These are phyloP conservation scores for Metrosideros polymorpha DNA, from an alignment of 441 rosid genomes.

Conservation along the genomic window DNA sequence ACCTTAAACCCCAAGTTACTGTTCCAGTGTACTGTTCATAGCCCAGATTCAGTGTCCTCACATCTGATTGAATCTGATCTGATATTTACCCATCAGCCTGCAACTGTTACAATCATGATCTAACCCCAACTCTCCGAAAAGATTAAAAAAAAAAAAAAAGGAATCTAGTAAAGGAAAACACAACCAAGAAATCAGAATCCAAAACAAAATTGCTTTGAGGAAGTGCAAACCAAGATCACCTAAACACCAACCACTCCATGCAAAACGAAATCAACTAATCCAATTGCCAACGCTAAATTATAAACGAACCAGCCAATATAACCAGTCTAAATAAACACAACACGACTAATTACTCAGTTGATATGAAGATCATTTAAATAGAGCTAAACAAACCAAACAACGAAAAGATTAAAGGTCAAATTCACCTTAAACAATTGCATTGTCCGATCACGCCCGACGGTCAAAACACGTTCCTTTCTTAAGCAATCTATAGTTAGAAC, in stretches of 20 bases:
- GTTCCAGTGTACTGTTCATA: not conserved
- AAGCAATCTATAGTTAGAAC: conserved; percentile 65
- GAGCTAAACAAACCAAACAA: not conserved
- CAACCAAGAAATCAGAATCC: not conserved
- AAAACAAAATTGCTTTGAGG: not conserved
- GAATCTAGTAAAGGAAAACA: not conserved
- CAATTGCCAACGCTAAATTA: not conserved
- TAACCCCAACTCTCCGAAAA: not conserved
- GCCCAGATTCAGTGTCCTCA: not conserved
- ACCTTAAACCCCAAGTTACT: not conserved
- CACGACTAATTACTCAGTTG: not conserved
- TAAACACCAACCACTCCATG: not conserved
- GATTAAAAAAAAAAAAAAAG: not conserved
- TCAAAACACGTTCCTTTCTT: conserved; percentile 67
- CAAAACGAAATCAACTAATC: not conserved
- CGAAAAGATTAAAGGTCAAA: not conserved
- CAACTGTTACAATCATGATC: not conserved
- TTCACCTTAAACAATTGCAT: conserved; percentile 78
- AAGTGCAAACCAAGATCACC: not conserved
- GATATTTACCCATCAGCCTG: not conserved
- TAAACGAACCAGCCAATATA: not conserved
- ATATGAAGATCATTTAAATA: not conserved
- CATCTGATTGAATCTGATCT: not conserved
- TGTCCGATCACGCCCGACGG: conserved; percentile 81
- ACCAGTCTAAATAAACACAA: not conserved